Base-by-base conservation (phyloP, 2,329 filamentous ascomycete genomes). In the Hypoxylon sp. region DNA sequence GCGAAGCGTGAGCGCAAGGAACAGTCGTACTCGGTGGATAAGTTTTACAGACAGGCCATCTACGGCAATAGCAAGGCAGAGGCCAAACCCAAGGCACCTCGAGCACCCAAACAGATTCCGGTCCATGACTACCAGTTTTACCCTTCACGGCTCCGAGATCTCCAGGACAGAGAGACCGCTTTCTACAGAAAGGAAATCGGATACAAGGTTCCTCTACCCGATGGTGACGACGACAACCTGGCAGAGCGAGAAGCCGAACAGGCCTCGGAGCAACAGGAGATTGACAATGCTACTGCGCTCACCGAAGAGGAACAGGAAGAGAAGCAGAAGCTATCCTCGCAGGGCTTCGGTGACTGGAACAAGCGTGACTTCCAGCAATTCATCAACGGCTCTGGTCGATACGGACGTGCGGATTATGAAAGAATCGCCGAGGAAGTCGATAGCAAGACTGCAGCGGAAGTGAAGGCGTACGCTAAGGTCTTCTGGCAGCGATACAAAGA, bases 81-180 rank as follows among this genome's bases (percentile, higher is more conserved):
- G 65, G 86, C 91, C 24, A 97, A 97, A 78, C 94, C 94, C 7
- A 97, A 97, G 79, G 92, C 95, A 19, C 96, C 95, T n/a, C 89
- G 94, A 58, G 93, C 95, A 8, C 95, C 95, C 0, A 97, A 96
- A 79, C 95, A 99, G 76, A 88, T 97, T 54, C 83, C 89, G 3
- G 91, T 97, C 41, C 94, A 98, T 73, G 95, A 99, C 77, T 98
- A 97, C 77, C 95, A 99, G 74, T 99, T 99, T 81, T 99, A 97
- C 77, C 94, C 94, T 0, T 84, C 89, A 0, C 86, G 89, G 46
- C 87, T 99, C 8, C 87, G 89, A 26, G 93, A 97, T 71, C 84
- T 99, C 6, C 95, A 99, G 76, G 95, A 99, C 68, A 92, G 94
- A 72, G 95, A 99, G 80, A 99, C 95, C 0, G 94, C 95, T 0